Base-by-base conservation (phyloP, 257 asterid species). In the Solanum bulbocastanum region DNA sequence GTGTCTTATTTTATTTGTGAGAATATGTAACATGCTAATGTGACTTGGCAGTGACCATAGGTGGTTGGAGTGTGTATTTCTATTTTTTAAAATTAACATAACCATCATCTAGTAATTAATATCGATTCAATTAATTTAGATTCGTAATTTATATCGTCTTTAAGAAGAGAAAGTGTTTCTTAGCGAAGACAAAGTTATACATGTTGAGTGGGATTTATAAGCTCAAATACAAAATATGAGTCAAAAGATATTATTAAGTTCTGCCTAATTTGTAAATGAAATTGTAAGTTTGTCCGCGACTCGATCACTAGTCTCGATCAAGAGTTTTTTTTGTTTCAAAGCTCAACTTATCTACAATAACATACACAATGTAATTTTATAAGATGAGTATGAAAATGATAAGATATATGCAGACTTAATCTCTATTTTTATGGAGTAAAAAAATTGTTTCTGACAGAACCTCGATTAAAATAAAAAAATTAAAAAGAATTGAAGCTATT, bases 381-480 rank as follows among this genome's bases (percentile, higher is more conserved):
- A 66, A 66, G 9, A 5, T 8, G 1, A 0, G 0, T 68, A 0
- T 12, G 12, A 25, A 5, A 15, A 13, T 4, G 0, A 1, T 27
- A 27, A 7, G 0, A 14, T 14, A 0, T 12, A 66, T 2, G 0
- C 5, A 68, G 3, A 65, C 0, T 12, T 13, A 13, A 5, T 6
- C 18, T 27, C 11, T 68, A 68, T 5, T 15, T 65, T 6, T 27
- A 27, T 27, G 10, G 0, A 5, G 0, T 69, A 3, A 32, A 27
- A 4, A 14, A 1, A 5, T 65, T 10, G 0, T 6, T 14, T 14
- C 0, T 0, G 37, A 69, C 0, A 15, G 0, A 14, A 6, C 0
- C 4, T 12, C 18, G 5, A 12, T 11, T 25, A 1, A 69, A 68
- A 68, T 2, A 5, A 66, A 25, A 52, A 10, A 6, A 3, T 14